These are phyloP conservation scores for Alternaria tenuissima DNA, from an alignment of 2,329 filamentous ascomycete genomes.

Conservation along the genomic window DNA sequence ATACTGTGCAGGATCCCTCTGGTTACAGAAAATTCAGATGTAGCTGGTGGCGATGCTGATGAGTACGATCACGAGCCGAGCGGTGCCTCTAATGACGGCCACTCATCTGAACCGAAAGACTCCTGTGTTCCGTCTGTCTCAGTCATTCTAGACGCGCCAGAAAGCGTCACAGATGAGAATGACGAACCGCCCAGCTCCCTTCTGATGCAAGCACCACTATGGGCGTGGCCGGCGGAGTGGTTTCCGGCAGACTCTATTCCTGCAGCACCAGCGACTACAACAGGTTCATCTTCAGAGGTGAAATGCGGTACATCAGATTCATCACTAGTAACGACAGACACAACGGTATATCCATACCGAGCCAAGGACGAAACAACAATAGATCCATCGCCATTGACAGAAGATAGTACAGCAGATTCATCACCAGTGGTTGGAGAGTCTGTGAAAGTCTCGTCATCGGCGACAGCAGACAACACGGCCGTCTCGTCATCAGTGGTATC, in stretches of 20 bases:
- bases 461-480: not conserved
- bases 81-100: not conserved
- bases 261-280: not conserved
- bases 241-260: not conserved
- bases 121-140: not conserved
- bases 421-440: not conserved
- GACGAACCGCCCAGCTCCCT: conserved; percentile 10
- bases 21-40: not conserved
- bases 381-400: not conserved
- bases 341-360: not conserved
- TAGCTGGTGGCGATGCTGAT: not conserved
- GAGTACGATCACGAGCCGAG: not conserved
- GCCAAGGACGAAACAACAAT: not conserved
- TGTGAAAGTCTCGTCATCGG: not conserved
- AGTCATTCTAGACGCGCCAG: not conserved
- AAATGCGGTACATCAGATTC: not conserved
- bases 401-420: not conserved
- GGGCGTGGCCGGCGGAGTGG: not conserved
- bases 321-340: not conserved
- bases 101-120: not conserved
- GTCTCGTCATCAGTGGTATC: not conserved
- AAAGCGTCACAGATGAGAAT: not conserved
- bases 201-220: conserved; percentile 1
- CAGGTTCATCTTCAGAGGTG: not conserved
- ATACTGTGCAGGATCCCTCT: not conserved